phyloP scores from a whole-genome alignment of 768 basidiomycete species.

The Psilocybe cyanescens region DNA sequence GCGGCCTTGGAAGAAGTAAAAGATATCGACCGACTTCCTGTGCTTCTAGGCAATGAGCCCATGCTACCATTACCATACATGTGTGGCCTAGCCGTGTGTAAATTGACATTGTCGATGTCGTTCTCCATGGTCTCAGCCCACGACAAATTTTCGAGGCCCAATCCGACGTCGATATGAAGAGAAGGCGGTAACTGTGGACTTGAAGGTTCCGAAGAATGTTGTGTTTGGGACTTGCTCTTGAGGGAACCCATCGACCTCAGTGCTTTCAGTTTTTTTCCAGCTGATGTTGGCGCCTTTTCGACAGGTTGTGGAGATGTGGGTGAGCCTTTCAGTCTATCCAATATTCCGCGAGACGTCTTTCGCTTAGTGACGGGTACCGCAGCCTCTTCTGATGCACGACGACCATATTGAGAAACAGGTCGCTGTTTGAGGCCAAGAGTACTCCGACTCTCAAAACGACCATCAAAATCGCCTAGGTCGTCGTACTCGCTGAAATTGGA shows the following conservation, averaged over 20 bases:
- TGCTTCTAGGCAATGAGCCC: constrained; percentile 43
- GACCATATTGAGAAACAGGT: constrained; percentile 24
- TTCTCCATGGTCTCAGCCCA: constrained; percentile 46
- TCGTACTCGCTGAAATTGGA: constrained; percentile 87
- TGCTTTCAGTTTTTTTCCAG: constrained; percentile 65
- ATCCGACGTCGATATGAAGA: constrained; percentile 55
- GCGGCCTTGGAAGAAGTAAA: constrained; percentile 56
- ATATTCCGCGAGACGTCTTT: constrained; percentile 71
- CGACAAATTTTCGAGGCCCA: constrained; percentile 57
- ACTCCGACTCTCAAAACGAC: constrained; percentile 81
- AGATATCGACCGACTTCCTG: constrained; percentile 76
- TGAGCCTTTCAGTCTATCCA: constrained; percentile 61
- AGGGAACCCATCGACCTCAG: constrained; percentile 84
- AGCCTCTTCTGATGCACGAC: constrained; percentile 37
- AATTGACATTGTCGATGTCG: constrained; percentile 8
- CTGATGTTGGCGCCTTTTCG: constrained; percentile 31
- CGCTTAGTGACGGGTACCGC: constrained; percentile 39
- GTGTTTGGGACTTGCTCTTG: constrained; percentile 51
- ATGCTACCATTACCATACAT: constrained; percentile 32
- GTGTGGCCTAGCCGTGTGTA: constrained; percentile 36
- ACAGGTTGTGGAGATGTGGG: constrained; percentile 45
- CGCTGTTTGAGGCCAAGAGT: constrained; percentile 57
- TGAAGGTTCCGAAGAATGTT: constrained; percentile 42
- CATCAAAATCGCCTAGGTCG: constrained; percentile 85
- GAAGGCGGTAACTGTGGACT: constrained; percentile 60